Conservation (phyloP, 1,139 yeast genomes). For the Arxiozyma heterogenica region DNA sequence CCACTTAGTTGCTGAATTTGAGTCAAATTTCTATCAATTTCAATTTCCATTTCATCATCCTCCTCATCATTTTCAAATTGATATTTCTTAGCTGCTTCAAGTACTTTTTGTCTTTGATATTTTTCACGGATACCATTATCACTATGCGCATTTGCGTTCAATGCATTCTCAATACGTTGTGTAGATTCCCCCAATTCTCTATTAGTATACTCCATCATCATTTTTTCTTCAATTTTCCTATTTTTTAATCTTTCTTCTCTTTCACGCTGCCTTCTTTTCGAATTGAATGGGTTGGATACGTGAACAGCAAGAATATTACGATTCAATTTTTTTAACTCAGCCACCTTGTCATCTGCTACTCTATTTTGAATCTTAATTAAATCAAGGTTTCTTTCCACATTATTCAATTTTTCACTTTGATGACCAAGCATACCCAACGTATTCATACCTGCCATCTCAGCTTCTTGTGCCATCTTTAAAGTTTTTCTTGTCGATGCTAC, state of each 20-base stretch:
- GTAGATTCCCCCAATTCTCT: conserved; percentile 39
- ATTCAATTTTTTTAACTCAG: conserved; percentile 69
- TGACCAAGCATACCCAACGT: conserved; percentile 88
- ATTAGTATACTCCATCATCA: conserved; percentile 37
- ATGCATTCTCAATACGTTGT: conserved; percentile 39
- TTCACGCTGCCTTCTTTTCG: conserved; percentile 64
- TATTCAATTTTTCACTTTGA: conserved; percentile 77
- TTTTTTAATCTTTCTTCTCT: conserved; percentile 63
- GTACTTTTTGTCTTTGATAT: conserved; percentile 31
- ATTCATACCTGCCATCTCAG: conserved; percentile 83
- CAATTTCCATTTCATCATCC: conserved; percentile 53
- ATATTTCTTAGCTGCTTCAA: conserved; percentile 37
- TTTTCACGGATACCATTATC: conserved; percentile 29
- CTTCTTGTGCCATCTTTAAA: conserved; percentile 78
- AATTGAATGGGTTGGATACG: conserved; percentile 76
- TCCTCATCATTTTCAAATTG: conserved; percentile 54
- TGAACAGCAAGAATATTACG: conserved; percentile 79
- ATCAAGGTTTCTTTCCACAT: conserved; percentile 68
- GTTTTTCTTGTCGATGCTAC: conserved; percentile 82
- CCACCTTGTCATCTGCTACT: conserved; percentile 76
- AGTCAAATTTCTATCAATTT: conserved; percentile 46
- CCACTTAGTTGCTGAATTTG: conserved; percentile 41
- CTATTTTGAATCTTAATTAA: conserved; percentile 74
- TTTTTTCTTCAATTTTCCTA: conserved; percentile 55
- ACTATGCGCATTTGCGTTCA: conserved; percentile 25